Base-by-base conservation (phyloP, 2,329 filamentous ascomycete genomes). In the Xylaria sp. region DNA sequence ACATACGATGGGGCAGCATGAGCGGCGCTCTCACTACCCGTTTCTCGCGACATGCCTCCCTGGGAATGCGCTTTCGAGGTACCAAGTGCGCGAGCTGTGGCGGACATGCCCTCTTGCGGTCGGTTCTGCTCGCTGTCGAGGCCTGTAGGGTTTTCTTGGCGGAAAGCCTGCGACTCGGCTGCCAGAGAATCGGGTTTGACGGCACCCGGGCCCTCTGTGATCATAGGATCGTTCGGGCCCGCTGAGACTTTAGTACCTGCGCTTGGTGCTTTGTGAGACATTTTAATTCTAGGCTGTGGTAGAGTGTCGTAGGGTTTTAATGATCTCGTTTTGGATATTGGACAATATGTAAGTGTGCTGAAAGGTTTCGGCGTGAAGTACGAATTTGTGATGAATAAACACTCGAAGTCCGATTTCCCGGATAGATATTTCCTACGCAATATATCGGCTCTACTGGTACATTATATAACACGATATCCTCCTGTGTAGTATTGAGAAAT, bases 111-210 rank as follows among this genome's bases (percentile, higher is more conserved):
- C 58, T 58, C 66, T 70, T 34, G 70, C 41, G 46, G 68, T 46
- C 53, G 74, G 23, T 84, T 90, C 39, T 83, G 87, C 55, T 84
- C 83, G n/a, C 74, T 72, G 48, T 86, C 85, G 9, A 81, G 82
- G 6, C 83, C 78, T 46, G 85, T 93, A 13, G 78, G 81, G 71
- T 91, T 92, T 65, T 85, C 85, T 25, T 82, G 72, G 55, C 83
- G 81, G 67, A 88, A 80, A 25, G 74, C 61, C 23, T 74, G 63
- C 0, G 92, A 96, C 75, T 95, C 90, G 66, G 89, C 90, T 12
- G 93, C 93, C 5, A 97, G 88, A 7, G 92, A 95, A 79, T 91
- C 91, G 15, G 85, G 82, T 52, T 86, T 81, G 1, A 95, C 85
- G 30, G 83, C 74, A 60, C 93, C 93, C 5, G 90, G 82, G 15